phyloP scores from a whole-genome alignment of 129 eudicot genomes.

The Chrysanthemum lavandulifolium region DNA sequence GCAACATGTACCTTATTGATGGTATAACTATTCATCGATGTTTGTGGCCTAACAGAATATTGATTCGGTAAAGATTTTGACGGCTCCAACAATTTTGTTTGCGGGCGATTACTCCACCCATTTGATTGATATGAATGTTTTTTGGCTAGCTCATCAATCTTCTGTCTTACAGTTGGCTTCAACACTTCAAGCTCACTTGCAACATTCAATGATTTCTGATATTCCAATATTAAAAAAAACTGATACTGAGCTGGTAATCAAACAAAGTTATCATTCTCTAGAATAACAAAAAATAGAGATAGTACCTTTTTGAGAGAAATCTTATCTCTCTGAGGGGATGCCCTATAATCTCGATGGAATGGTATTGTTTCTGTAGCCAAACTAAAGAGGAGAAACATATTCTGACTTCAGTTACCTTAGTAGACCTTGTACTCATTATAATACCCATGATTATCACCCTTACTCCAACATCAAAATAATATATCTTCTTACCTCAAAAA shows the following conservation, averaged over 20 bases:
- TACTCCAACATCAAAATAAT: not conserved
- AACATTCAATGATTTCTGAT: slow-evolving; percentile 64
- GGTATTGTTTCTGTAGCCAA: slow-evolving; percentile 97
- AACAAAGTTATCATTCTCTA: slow-evolving; percentile 1
- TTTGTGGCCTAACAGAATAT: slow-evolving; percentile 37
- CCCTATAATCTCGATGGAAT: slow-evolving; percentile 75
- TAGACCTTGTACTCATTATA: slow-evolving; percentile 4
- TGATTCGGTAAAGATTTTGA: slow-evolving; percentile 38
- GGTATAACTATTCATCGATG: slow-evolving; percentile 29
- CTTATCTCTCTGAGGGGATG: slow-evolving; percentile 54
- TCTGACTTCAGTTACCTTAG: slow-evolving; percentile 13
- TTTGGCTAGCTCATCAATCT: slow-evolving; percentile 56
- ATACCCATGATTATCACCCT: not conserved
- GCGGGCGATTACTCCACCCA: slow-evolving; percentile 40
- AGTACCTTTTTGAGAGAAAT: slow-evolving; percentile 60
- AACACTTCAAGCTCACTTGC: slow-evolving; percentile 74
- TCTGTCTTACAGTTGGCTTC: slow-evolving; percentile 64
- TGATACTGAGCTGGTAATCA: slow-evolving; percentile 8
- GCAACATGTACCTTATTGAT: slow-evolving; percentile 44
- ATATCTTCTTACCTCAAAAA: slow-evolving; percentile 69
- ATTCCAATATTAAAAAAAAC: not conserved
- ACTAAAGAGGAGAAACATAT: slow-evolving; percentile 42
- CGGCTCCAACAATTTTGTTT: slow-evolving; percentile 35
- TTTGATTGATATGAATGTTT: slow-evolving; percentile 51
- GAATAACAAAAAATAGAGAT: not conserved